Conservation (phyloP, 176 grass and related monocot species). For the Puya raimondii region DNA sequence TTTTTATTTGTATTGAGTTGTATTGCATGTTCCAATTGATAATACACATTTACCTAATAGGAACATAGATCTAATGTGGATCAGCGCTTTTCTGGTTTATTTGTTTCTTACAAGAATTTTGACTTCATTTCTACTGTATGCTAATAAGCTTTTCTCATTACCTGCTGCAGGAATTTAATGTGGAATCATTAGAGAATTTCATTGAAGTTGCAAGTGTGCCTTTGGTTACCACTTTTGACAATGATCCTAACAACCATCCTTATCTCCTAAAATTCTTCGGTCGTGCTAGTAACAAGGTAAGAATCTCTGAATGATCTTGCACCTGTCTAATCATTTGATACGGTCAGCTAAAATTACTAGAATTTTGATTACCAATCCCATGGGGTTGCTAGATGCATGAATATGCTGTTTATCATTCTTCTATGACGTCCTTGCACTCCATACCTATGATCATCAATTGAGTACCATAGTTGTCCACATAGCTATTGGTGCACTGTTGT, state of each 20-base stretch:
- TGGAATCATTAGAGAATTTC: conserved; percentile 63
- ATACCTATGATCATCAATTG: too few relatives aligned
- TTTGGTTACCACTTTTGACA: conserved; percentile 44
- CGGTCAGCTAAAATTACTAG: not conserved
- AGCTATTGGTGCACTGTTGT: too few relatives aligned
- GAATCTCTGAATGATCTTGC: not conserved
- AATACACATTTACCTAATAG: not conserved
- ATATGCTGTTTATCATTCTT: not conserved
- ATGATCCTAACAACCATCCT: conserved; percentile 53
- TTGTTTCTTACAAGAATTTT: not conserved
- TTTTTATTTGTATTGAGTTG: conserved; percentile 1
- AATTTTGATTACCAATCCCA: not conserved
- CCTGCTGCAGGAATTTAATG: conserved; percentile 51
- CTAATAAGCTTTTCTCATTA: not conserved
- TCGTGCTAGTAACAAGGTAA: conserved; percentile 55
- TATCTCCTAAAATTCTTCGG: conserved; percentile 67
- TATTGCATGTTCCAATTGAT: not conserved
- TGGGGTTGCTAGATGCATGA: not conserved
- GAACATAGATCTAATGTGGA: not conserved
- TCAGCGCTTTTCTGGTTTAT: not conserved
- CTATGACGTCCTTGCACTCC: too few relatives aligned
- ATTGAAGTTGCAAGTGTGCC: conserved; percentile 71
- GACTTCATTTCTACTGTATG: not conserved
- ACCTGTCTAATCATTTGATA: conserved; percentile 9
- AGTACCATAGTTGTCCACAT: too few relatives aligned